Conservation (phyloP, 805 yeast genomes). For the Candida sphagnicola region DNA sequence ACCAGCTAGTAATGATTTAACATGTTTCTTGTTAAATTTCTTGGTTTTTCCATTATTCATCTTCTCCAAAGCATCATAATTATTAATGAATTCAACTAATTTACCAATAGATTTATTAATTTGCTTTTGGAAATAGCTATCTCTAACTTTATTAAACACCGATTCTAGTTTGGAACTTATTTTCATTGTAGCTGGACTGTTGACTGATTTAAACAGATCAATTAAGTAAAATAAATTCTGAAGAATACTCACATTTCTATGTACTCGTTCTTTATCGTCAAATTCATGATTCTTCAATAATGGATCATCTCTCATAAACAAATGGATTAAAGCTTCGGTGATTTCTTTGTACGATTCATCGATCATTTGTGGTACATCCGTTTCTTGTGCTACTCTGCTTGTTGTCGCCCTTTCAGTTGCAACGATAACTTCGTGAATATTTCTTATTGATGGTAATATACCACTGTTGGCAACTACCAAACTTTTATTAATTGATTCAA, state of each 20-base stretch:
- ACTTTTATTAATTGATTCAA: constrained; percentile 32
- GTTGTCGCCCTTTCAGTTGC: constrained; percentile 32
- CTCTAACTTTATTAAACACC: constrained; percentile 25
- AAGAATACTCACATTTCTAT: constrained; percentile 37
- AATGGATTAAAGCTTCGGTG: constrained; percentile 28
- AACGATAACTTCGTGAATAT: constrained; percentile 28
- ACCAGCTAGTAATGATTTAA: constrained; percentile 52
- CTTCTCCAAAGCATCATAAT: constrained; percentile 50
- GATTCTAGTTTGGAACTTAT: constrained; percentile 21
- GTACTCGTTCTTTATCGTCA: constrained; percentile 40
- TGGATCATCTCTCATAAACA: constrained; percentile 40
- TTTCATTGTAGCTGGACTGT: constrained; percentile 17
- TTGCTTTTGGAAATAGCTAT: constrained; percentile 29
- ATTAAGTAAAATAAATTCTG: constrained; percentile 34
- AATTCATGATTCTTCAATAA: constrained; percentile 39
- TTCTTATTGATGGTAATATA: constrained; percentile 29
- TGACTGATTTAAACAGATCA: constrained; percentile 23
- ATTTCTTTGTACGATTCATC: constrained; percentile 28
- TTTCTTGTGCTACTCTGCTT: constrained; percentile 14
- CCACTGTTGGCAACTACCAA: constrained; percentile 35
- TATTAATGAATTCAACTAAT: constrained; percentile 59
- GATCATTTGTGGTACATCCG: constrained; percentile 20
- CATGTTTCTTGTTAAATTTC: constrained; percentile 56
- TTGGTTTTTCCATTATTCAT: constrained; percentile 55
- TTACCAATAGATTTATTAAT: constrained; percentile 58